Evolutionary conservation across 2,329 filamentous ascomycete species (phyloP).

Genomic region (Arthrobotrys iridis): DNA sequence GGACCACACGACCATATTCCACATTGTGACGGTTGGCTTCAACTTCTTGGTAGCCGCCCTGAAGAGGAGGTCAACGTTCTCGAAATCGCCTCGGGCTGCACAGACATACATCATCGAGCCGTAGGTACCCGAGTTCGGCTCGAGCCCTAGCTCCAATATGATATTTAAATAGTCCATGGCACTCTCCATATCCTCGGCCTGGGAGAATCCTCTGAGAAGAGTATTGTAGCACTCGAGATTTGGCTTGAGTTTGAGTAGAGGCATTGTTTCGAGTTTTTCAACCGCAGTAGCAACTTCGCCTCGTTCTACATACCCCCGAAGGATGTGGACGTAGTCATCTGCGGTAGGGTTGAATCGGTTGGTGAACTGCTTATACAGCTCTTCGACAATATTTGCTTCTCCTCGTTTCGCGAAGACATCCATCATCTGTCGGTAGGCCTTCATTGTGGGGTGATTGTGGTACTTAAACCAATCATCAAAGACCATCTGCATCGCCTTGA

Average conservation of each 20-base stretch:
- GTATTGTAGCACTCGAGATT: slow-evolving; percentile 77
- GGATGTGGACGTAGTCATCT: slow-evolving; percentile 66
- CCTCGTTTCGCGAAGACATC: slow-evolving; percentile 64
- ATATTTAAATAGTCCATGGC: slow-evolving; percentile 73
- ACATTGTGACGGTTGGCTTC: slow-evolving; percentile 34
- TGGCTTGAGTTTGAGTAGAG: slow-evolving; percentile 66
- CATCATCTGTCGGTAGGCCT: slow-evolving; percentile 61
- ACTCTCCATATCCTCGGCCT: slow-evolving; percentile 73
- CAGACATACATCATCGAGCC: slow-evolving; percentile 78
- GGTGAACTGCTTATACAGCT: slow-evolving; percentile 63
- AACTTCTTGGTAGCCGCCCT: slow-evolving; percentile 56
- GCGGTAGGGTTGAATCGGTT: slow-evolving; percentile 52
- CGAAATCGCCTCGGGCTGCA: slow-evolving; percentile 76
- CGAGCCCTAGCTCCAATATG: slow-evolving; percentile 65
- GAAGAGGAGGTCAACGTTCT: slow-evolving; percentile 66
- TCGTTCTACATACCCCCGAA: slow-evolving; percentile 76
- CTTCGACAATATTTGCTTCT: slow-evolving; percentile 63
- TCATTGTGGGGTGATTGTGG: slow-evolving; percentile 57
- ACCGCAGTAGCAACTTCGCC: slow-evolving; percentile 72
- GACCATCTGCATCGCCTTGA: slow-evolving; percentile 61
- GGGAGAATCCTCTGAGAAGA: slow-evolving; percentile 75
- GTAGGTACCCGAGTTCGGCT: slow-evolving; percentile 73
- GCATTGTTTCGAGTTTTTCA: slow-evolving; percentile 72
- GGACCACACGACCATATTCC: slow-evolving; percentile 47
- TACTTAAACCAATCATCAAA: slow-evolving; percentile 61